These are phyloP conservation scores for Wallacemonas sp. DNA, from an alignment of 208 protist genomes.

Conservation along the genomic window DNA sequence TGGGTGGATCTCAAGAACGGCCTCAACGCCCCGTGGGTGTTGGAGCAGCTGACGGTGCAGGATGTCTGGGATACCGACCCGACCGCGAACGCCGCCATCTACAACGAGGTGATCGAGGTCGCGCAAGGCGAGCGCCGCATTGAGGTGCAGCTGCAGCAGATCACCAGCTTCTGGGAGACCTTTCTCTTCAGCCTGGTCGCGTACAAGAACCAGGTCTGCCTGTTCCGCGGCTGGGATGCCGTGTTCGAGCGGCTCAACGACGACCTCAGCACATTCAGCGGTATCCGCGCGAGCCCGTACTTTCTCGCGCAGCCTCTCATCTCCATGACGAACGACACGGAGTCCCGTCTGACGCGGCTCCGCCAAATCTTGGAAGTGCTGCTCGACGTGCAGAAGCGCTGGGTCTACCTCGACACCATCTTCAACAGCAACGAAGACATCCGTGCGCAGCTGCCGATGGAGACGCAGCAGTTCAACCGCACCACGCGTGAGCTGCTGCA, in stretches of 20 bases:
- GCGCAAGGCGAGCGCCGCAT: slow-evolving; percentile 89
- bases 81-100: slow-evolving; percentile 92
- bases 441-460: slow-evolving; percentile 93
- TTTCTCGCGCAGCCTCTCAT: slow-evolving; percentile 81
- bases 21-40: slow-evolving; percentile 92
- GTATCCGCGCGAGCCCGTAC: slow-evolving; percentile 97
- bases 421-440: slow-evolving; percentile 96
- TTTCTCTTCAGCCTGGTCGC: slow-evolving; percentile 93
- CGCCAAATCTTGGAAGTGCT: slow-evolving; percentile 92
- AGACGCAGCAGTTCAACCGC: slow-evolving; percentile 93
- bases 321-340: slow-evolving; percentile 80
- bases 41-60: slow-evolving; percentile 83
- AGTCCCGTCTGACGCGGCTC: slow-evolving; percentile 93
- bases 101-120: slow-evolving; percentile 90
- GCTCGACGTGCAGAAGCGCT: slow-evolving; percentile 96
- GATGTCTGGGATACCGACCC: slow-evolving; percentile 92
- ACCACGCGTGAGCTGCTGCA: slow-evolving; percentile 94
- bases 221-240: slow-evolving; percentile 98
- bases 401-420: slow-evolving; percentile 98
- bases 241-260: slow-evolving; percentile 94
- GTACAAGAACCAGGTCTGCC: slow-evolving; percentile 94
- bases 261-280: slow-evolving; percentile 92
- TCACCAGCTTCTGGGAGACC: slow-evolving; percentile 92
- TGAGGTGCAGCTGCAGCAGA: slow-evolving; percentile 79
- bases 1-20: slow-evolving; percentile 80